These are phyloP conservation scores for Cordyceps cateniannulata DNA, from an alignment of 2,329 filamentous ascomycete genomes.

Conservation along the genomic window DNA sequence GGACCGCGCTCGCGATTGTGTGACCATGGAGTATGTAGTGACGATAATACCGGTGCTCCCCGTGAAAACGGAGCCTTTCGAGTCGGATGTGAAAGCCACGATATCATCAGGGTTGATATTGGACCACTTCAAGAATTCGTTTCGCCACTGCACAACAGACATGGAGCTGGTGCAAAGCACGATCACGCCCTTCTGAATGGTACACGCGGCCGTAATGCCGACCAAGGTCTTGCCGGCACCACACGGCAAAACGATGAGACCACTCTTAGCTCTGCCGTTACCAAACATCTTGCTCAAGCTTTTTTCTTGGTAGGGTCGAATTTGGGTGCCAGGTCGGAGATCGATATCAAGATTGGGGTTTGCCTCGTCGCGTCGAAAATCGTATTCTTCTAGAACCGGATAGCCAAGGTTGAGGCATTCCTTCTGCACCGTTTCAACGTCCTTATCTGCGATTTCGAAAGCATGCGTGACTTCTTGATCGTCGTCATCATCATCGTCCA, in stretches of 20 bases:
- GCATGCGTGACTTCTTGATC: slow-evolving; percentile 83
- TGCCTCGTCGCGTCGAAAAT: slow-evolving; percentile 83
- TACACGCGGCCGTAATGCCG: slow-evolving; percentile 96
- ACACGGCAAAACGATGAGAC: slow-evolving; percentile 94
- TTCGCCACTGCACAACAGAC: slow-evolving; percentile 94
- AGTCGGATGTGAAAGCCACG: slow-evolving; percentile 88
- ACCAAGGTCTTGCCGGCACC: slow-evolving; percentile 96
- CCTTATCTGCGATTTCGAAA: slow-evolving; percentile 79
- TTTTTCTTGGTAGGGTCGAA: slow-evolving; percentile 94
- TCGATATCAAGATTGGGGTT: slow-evolving; percentile 94
- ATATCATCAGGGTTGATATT: slow-evolving; percentile 91
- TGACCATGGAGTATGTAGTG: slow-evolving; percentile 99
- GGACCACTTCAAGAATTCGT: slow-evolving; percentile 97
- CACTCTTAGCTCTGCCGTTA: slow-evolving; percentile 93
- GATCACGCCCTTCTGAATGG: slow-evolving; percentile 93
- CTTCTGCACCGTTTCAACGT: slow-evolving; percentile 82
- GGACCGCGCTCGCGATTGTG: slow-evolving; percentile 76
- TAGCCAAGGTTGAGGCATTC: slow-evolving; percentile 81
- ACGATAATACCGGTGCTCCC: slow-evolving; percentile 94
- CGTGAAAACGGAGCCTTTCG: slow-evolving; percentile 72
- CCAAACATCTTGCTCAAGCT: slow-evolving; percentile 99
- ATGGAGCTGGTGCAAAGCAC: slow-evolving; percentile 96
- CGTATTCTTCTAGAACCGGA: slow-evolving; percentile 92
- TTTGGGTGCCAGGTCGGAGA: slow-evolving; percentile 79
- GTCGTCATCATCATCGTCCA: slow-evolving; percentile 82